Base-by-base conservation (phyloP, 2,329 filamentous ascomycete genomes). In the Gliomastix tumulicola region DNA sequence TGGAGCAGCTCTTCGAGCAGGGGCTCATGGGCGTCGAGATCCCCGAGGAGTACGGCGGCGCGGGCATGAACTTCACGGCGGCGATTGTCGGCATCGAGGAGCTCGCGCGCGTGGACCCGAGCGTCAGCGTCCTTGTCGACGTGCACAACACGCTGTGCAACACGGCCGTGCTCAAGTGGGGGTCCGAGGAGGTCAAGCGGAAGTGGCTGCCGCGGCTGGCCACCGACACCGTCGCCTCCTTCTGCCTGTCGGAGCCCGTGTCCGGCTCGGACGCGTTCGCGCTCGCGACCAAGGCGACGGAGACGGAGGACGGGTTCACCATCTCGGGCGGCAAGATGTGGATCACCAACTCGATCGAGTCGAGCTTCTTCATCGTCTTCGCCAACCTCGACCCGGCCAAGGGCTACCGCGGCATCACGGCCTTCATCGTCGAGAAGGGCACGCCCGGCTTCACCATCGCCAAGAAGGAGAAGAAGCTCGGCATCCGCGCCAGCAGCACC, bases 401-500 rank as follows among this genome's bases (percentile, higher is more conserved):
- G 68, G 90, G 88, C 36, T 96, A 98, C 74, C 90, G 89, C 65
- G 92, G 92, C 40, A 98, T 98, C 62, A 89, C 88, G 3, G 92
- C 92, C 36, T 98, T 98, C 59, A 70, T 98, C 42, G 82, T 97
- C 30, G 89, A 96, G 65, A 96, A 95, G 71, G 82, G 73, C 53
- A 85, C 79, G 34, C 81, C 83, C 38, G 92, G 92, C 22, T 96
- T 98, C 71, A 82, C 78, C 42, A 94, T 98, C 54, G 88, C 92
- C 28, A 98, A 98, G 78, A 98, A 98, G 73, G 92, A 98, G 74
- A 97, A 97, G 83, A 98, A 98, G 73, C 81, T 98, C 34, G 92
- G 92, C 41, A 98, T 98, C 68, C 83, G 78, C 55, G 92, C 92
- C 37, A 94, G 86, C 66, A 94, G 86, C 67, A 98, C 92, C 21